Base-by-base conservation (phyloP, 2,329 filamentous ascomycete species). In the Colletotrichum echinochloae region DNA sequence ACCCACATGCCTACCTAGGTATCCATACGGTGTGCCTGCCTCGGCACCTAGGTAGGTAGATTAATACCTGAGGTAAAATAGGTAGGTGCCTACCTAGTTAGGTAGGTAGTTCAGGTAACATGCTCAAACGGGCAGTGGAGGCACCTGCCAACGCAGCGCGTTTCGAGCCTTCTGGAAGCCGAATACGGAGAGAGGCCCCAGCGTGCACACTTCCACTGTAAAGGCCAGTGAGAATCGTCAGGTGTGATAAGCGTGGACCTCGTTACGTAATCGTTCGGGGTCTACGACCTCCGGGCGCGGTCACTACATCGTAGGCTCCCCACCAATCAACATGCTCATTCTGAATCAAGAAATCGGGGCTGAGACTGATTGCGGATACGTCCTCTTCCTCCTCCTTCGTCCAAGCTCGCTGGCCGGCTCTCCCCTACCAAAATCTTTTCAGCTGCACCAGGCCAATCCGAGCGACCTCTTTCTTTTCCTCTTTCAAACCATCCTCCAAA, bases 341-440 rank as follows among this genome's bases (percentile, higher is more conserved):
- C 39, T 48, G 35, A 35, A 18, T 39, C 54, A 56, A 56, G n/a
- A 26, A 39, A 26, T 26, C n/a, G 59, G 46, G 46, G 7, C 23
- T 2, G 16, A 30, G 44, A 26, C 46, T n/a, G n/a, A 20, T 23
- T 35, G 28, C 41, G 49, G 61, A 30, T 51, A 57, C 65, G 44
- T 51, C 16, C 59, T 33, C 18, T 12, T 14, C 48, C 12, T 41
- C 39, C 16, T 41, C 39, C 4, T 20, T 20, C 41, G 41, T 44
- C 54, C 37, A 35, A 54, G 61, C 49, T 56, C 62, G 30, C 28
- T 30, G 7, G 49, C 28, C n/a, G 6, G 20, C 18, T 59, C 18
- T 59, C 37, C 61, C 39, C 44, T 68, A 59, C 68, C 68, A 69
- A 71, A 71, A 71, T 71, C 60, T 69, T 71, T 71, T 70, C 56